phyloP scores from a whole-genome alignment of 1,284 basidiomycete genomes.

The Ustilago shanxiensis region DNA sequence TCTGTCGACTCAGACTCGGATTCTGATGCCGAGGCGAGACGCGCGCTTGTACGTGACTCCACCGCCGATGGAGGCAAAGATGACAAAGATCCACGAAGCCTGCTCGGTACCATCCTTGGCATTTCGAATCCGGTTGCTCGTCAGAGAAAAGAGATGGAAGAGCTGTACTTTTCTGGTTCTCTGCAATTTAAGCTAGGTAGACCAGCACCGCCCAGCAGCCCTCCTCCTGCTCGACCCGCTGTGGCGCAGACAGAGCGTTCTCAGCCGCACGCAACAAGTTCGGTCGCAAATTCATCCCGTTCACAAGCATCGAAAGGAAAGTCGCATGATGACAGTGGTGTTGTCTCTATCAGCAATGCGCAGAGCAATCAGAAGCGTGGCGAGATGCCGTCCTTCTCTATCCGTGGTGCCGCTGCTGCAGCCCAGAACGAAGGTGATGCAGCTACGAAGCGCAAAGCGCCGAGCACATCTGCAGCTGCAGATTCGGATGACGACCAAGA shows the following conservation, averaged over 20 bases:
- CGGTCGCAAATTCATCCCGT: not conserved
- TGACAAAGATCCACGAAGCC: constrained; percentile 75
- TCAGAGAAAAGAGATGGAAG: constrained; percentile 74
- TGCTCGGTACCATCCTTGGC: constrained; percentile 83
- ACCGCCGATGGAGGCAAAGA: constrained; percentile 36
- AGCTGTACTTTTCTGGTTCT: constrained; percentile 77
- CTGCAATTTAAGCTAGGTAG: constrained; percentile 76
- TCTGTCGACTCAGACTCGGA: constrained; percentile 45
- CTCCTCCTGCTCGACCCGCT: constrained; percentile 39
- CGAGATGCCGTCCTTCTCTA: constrained; percentile 27
- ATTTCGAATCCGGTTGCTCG: constrained; percentile 82
- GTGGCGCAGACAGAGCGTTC: constrained; percentile 7
- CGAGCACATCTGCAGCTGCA: not conserved
- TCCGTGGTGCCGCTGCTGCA: constrained; percentile 36
- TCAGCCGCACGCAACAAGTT: constrained; percentile 9
- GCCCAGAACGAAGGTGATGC: constrained; percentile 3
- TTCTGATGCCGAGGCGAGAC: constrained; percentile 52
- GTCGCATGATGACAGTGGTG: constrained; percentile 22
- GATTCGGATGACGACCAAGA: constrained; percentile 9
- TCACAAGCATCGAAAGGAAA: constrained; percentile 13
- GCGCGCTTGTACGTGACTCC: constrained; percentile 51
- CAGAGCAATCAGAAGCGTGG: constrained; percentile 16
- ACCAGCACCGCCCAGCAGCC: constrained; percentile 44
- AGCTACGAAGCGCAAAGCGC: constrained; percentile 20
- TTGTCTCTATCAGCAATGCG: constrained; percentile 35